Evolutionary conservation across 495 filamentous ascomycete species (phyloP), one percentile per base, ranked within the genome.

Genomic region (Penicillium riverlandense): DNA sequence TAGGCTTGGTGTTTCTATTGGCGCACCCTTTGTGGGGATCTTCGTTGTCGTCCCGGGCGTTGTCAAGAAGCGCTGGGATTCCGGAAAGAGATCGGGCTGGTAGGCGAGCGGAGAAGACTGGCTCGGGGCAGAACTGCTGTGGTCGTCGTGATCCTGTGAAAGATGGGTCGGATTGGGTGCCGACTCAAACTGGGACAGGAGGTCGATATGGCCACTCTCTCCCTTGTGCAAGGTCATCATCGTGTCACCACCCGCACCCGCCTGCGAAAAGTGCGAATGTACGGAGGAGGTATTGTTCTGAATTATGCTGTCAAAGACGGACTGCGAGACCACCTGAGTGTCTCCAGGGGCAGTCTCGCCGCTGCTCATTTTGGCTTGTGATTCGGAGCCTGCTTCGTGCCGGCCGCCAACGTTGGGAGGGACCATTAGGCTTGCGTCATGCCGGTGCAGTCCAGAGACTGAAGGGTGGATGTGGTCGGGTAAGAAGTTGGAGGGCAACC

Each of bases 311-410:
- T 74, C 72, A 43, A 67, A 75, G n/a, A 76, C 65, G 22, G 69
- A 72, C 52, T 75, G 74, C 9, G 74, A 76, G 28, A 75, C 59
- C 5, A 71, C 65, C 48, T 78, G 73, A n/a, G 74, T 78, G 49
- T 76, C 73, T 9, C 70, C 65, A 15, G 66, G 65, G 7, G 56
- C 45, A 30, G 49, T 45, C 11, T 68, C 64, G 12, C 49, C 59
- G 15, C 59, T 55, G 37, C 55, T 53, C 67, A 72, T 69, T 28
- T 40, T 52, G 12, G 48, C 16, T 27, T 47, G 47, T 36, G 47
- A 50, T 12, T 31, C 44, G 27, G 41, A 37, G 2, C 40, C 36
- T n/a, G 12, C 13, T 30, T 39, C 43, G 12, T 31, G 32, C 32
- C 53, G 45, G 15, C 38, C 38, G 14, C 45, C 44, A 10, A 6